Evolutionary conservation across 805 yeast species (phyloP).

Genomic region (Zygoascus flipseniorum): DNA sequence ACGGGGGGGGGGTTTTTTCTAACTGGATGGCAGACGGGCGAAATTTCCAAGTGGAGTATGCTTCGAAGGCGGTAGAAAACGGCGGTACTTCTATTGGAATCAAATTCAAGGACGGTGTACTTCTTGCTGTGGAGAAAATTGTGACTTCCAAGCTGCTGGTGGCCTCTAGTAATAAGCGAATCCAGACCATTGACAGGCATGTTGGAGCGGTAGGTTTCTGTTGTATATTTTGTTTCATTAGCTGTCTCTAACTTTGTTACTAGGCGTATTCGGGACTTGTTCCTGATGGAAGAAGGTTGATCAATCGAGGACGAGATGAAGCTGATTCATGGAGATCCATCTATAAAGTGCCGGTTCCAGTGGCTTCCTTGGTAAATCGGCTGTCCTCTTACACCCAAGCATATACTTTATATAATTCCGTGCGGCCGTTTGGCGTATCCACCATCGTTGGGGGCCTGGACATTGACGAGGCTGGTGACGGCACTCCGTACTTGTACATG

Average conservation of each 20-base stretch:
- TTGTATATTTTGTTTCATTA: background rate
- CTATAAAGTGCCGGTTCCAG: constrained; percentile 68
- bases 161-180: constrained; percentile 80
- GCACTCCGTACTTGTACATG: constrained; percentile 54
- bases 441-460: constrained; percentile 93
- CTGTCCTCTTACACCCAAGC: constrained; percentile 90
- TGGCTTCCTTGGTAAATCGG: constrained; percentile 77
- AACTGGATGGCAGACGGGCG: constrained; percentile 30
- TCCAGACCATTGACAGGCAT: constrained; percentile 89
- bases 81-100: constrained; percentile 95
- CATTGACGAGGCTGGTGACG: constrained; percentile 33
- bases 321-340: constrained; percentile 67
- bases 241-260: background rate
- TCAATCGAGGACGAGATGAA: constrained; percentile 86
- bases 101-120: constrained; percentile 86
- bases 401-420: constrained; percentile 91
- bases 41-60: constrained; percentile 92
- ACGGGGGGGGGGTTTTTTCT: background rate
- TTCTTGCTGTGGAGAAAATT: constrained; percentile 95
- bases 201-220: constrained; percentile 60
- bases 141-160: constrained; percentile 79
- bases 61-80: constrained; percentile 93
- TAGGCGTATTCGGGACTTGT: constrained; percentile 77
- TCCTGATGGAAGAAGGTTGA: constrained; percentile 95
- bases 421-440: constrained; percentile 93